These are phyloP conservation scores for Phellopilus nigrolimitatus DNA, from an alignment of 1,284 basidiomycete genomes.

Conservation along the genomic window DNA sequence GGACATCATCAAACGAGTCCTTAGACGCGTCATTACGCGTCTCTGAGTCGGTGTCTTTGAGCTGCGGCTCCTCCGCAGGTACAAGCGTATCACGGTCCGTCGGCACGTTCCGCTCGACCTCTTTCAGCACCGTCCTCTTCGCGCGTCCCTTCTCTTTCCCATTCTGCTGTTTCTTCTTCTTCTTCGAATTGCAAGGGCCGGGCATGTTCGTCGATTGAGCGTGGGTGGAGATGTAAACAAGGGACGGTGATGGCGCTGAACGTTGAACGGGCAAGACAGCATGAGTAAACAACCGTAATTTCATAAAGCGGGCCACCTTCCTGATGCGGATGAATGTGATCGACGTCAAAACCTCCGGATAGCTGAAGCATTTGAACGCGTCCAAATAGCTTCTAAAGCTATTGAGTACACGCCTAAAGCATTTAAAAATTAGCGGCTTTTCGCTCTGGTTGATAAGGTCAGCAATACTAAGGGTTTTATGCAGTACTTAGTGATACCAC, in stretches of 20 bases:
- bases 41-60: slow-evolving; percentile 11
- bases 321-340: background rate
- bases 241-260: background rate
- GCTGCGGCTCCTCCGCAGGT: background rate
- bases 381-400: too few relatives aligned
- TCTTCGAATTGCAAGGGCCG: slow-evolving; percentile 42
- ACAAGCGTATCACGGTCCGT: background rate
- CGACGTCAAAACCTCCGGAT: background rate
- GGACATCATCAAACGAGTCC: too few relatives aligned
- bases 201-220: slow-evolving; percentile 33
- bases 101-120: slow-evolving; percentile 3
- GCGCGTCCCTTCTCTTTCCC: slow-evolving; percentile 31
- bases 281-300: too few relatives aligned
- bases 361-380: too few relatives aligned
- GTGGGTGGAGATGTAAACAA: background rate
- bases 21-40: background rate
- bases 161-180: slow-evolving; percentile 34
- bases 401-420: too few relatives aligned
- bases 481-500: too few relatives aligned
- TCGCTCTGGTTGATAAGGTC: too few relatives aligned
- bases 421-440: too few relatives aligned
- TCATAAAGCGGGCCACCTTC: too few relatives aligned
- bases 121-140: slow-evolving; percentile 19
- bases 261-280: background rate
- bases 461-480: too few relatives aligned